Conservation (phyloP, 2,329 filamentous ascomycete species). For the Amesomyces nigricolor region DNA sequence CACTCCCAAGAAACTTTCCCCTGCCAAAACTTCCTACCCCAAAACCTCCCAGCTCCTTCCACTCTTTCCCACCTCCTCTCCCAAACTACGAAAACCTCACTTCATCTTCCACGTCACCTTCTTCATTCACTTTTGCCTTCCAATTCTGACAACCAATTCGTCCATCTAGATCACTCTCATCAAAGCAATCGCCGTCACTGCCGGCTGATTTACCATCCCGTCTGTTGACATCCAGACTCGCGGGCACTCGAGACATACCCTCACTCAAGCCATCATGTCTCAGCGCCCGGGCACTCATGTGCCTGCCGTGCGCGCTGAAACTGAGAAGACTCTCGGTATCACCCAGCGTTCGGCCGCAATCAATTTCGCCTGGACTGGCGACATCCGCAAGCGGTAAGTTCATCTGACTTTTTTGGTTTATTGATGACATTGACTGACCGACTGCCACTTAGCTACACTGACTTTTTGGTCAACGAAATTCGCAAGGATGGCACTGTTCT, state of each 20-base stretch:
- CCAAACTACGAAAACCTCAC: not conserved
- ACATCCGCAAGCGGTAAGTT: conserved; percentile 40
- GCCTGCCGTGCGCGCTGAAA: conserved; percentile 28
- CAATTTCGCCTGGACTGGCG: conserved; percentile 39
- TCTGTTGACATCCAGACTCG: conserved; percentile 1
- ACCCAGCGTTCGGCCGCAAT: conserved; percentile 36
- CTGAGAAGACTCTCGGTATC: conserved; percentile 38
- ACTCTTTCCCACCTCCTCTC: not conserved
- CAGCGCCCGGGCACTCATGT: conserved; percentile 26
- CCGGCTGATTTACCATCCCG: conserved; percentile 2
- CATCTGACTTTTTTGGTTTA: not conserved
- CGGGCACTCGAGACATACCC: conserved; percentile 9
- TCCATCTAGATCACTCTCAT: not conserved
- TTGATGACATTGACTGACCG: not conserved
- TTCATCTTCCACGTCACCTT: not conserved
- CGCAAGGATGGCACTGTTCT: conserved; percentile 67
- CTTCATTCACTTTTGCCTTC: not conserved
- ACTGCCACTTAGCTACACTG: conserved; percentile 60
- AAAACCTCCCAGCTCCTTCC: not conserved
- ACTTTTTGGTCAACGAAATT: conserved; percentile 91
- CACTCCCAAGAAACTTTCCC: not conserved
- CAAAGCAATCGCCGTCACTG: conserved; percentile 5
- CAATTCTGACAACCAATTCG: not conserved
- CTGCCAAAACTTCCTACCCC: not conserved
- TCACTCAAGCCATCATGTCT: conserved; percentile 21